These are phyloP conservation scores for Aspergillus sojae DNA, from an alignment of 2,329 filamentous ascomycete species.

Conservation along the genomic window DNA sequence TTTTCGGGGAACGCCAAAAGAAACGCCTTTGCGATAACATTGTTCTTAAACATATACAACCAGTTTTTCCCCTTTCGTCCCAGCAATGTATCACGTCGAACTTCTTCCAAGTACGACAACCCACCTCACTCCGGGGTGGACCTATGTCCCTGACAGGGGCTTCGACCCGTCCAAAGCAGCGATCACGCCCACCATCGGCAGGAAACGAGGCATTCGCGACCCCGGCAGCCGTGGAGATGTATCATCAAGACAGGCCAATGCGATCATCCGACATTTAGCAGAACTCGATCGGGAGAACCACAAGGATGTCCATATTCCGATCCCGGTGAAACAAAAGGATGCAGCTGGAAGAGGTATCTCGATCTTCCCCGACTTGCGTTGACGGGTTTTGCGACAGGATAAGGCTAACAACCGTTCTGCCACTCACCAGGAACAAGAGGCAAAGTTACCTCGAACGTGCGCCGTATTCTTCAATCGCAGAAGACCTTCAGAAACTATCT, in stretches of 20 bases:
- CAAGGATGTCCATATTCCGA: constrained; percentile 69
- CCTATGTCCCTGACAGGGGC: constrained; percentile 79
- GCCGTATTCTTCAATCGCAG: constrained; percentile 51
- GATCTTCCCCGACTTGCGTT: not conserved
- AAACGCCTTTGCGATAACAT: not conserved
- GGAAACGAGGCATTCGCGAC: constrained; percentile 72
- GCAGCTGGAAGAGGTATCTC: constrained; percentile 43
- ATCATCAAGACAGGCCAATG: constrained; percentile 79
- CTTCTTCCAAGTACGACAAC: constrained; percentile 74
- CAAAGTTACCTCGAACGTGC: constrained; percentile 51
- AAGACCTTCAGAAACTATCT: constrained; percentile 55
- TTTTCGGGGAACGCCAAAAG: constrained; percentile 2
- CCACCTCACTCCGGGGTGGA: constrained; percentile 80
- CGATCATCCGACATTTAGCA: constrained; percentile 77
- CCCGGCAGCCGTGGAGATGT: constrained; percentile 62
- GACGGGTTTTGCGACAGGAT: not conserved
- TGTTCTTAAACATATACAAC: not conserved
- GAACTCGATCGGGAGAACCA: constrained; percentile 81
- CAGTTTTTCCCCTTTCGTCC: not conserved
- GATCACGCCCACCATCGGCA: constrained; percentile 54
- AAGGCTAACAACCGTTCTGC: not conserved
- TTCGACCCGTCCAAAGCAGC: constrained; percentile 60
- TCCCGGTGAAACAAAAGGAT: constrained; percentile 60
- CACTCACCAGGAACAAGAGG: constrained; percentile 32
- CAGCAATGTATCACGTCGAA: constrained; percentile 71